Base-by-base conservation (phyloP, 2,329 filamentous ascomycete genomes). In the Xylaria hypoxylon region DNA sequence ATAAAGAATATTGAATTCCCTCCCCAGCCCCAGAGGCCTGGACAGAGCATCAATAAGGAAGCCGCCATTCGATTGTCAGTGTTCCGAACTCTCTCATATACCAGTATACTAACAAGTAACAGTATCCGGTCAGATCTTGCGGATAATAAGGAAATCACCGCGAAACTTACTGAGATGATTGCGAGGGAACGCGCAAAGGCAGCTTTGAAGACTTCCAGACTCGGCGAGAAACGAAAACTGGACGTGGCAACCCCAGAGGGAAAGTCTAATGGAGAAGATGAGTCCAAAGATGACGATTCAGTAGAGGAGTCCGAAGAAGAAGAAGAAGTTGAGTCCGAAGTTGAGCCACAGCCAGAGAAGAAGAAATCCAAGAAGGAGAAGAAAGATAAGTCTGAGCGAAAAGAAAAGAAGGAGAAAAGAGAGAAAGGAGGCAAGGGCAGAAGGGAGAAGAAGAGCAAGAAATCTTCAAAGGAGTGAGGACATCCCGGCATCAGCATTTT, bases 1-100 rank as follows among this genome's bases (percentile, higher is more conserved):
- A 95, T 98, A 77, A 93, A 96, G 76, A 83, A 84, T 15, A 86
- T 89, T 2, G 94, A 97, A 79, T 85, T 83, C 6, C 86, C 87
- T 1, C 84, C 86, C 3, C 79, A 82, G 59, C 84, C 86, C 3
- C 79, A 82, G 59, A 83, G 87, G 74, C 85, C 86, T 35, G 82
- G 79, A 47, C 75, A 80, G 67, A 85, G 82, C 1, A 81, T 92
- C 69, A 87, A 97, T 76, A 94, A 92, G 73, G 87, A 88, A 70
- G 94, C 93, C 5, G 92, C 93, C 15, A 88, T 87, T 58, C 87
- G 95, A 57, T 92, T 99, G 68, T 70, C 10, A 62, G 68, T 70
- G 4, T 50, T 11, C 15, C 13, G 6, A 19, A 44, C 28, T 11
- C 28, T 38, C 5, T n/a, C 11, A 6, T 19, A 22, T 35, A 35